Evolutionary conservation across 2,329 filamentous ascomycete genomes (phyloP), one percentile per base, ranked within the genome.

Genomic region (Venturiaceae sp.): DNA sequence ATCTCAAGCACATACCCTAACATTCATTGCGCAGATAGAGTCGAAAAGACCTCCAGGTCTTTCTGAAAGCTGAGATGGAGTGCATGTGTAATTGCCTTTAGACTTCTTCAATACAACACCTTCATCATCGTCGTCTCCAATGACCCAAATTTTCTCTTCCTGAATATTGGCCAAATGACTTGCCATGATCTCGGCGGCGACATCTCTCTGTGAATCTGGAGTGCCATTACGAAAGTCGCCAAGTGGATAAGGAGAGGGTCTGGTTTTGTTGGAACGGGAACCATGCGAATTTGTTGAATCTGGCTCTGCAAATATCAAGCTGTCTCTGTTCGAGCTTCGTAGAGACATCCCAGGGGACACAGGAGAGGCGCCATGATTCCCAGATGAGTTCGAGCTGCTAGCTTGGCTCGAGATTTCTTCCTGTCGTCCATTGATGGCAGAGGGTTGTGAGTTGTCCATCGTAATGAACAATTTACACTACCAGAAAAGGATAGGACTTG

Each of bases 141-240:
- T 70, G 3, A 73, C 76, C 80, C 80, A 82, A 33, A 79, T 67
- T 58, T 70, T 73, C 65, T 84, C 80, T 62, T 82, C 73, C 62
- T 85, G 83, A 64, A 83, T 80, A 60, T 83, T 79, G 66, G 84
- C 81, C 2, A 86, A 74, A 77, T 80, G 85, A 63, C 80, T 83
- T 64, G 82, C 82, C 75, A 84, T 82, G 62, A 86, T 78, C 66
- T 85, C 81, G 63, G 74, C 77, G 66, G 81, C 83, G 65, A 83
- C 76, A 60, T 82, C 77, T 53, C 74, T 67, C 53, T 82, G 69
- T 44, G 73, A 75, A 34, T 79, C 75, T 55, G 70, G 69, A 33
- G 70, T 64, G 5, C 64, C 65, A 69, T 78, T 72, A 28, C 70
- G 66, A 60, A 67, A 71, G 37, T 71, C 68, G 39, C 68, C 67